phyloP scores from a whole-genome alignment of 1,284 basidiomycete genomes.

The Chiua sp. region DNA sequence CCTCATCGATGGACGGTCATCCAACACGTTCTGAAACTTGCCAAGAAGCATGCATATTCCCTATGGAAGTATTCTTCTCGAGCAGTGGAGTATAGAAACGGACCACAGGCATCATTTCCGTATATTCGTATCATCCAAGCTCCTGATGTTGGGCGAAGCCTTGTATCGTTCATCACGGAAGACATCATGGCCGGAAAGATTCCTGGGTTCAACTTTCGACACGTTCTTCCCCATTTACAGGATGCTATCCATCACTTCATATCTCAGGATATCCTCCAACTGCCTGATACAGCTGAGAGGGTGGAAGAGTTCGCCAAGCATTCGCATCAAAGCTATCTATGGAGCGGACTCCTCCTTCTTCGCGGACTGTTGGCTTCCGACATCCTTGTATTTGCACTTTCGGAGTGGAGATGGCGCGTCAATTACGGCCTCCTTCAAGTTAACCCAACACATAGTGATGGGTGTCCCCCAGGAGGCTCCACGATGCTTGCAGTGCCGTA shows the following conservation, averaged over 20 bases:
- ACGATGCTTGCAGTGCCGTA: constrained; percentile 53
- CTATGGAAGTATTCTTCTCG: background rate
- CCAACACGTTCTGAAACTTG: constrained; percentile 43
- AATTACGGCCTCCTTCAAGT: constrained; percentile 44
- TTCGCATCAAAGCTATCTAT: constrained; percentile 22
- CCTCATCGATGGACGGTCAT: constrained; percentile 51
- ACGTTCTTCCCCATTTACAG: constrained; percentile 11
- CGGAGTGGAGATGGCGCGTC: constrained; percentile 52
- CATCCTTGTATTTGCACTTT: constrained; percentile 44
- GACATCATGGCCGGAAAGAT: constrained; percentile 32
- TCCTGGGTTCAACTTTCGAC: constrained; percentile 18
- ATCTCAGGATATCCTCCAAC: background rate
- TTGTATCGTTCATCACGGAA: constrained; percentile 27
- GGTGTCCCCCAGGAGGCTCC: too few relatives aligned
- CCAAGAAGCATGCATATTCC: constrained; percentile 10
- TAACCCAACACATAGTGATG: too few relatives aligned
- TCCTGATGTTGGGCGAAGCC: constrained; percentile 12
- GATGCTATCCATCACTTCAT: constrained; percentile 29
- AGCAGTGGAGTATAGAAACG: too few relatives aligned
- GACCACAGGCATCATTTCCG: constrained; percentile 28
- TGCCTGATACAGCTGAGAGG: constrained; percentile 20
- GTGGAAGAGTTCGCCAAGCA: constrained; percentile 17
- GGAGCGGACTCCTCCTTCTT: constrained; percentile 44
- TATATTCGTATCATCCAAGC: constrained; percentile 34
- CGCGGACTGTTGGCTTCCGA: constrained; percentile 49